Base-by-base conservation (phyloP, 2,329 filamentous ascomycete species). In the Cladosporium austrohemisphaericum region DNA sequence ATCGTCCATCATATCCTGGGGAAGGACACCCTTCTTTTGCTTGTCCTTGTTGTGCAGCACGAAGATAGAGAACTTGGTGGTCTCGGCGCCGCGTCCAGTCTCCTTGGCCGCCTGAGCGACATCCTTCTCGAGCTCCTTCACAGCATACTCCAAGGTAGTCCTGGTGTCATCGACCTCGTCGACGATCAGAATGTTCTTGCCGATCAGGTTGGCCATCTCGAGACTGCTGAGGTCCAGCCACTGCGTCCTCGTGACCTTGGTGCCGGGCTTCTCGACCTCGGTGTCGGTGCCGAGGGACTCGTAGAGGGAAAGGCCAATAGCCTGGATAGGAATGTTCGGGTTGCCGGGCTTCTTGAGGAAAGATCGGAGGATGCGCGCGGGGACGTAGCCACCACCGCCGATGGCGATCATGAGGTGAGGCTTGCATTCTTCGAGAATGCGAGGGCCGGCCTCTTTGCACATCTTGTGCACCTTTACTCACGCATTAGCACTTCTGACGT, bases 11-110 rank as follows among this genome's bases (percentile, higher is more conserved):
- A 97, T 89, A 29, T 89, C 83, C 16, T 80, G 64, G 9, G 93
- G 91, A 50, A 98, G 77, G 16, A 72, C 73, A 47, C 93, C 93
- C 79, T 96, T 95, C 84, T 98, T 98, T 49, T 74, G 57, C 80
- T 98, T 97, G 72, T 96, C 83, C 82, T 98, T 98, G 79, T 98
- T 98, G 72, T 98, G 93, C 64, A 98, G 78, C 50, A 98, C 93
- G 69, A 98, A 98, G 65, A 98, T 87, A 67, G 82, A 86, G 66
- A 98, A 97, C 61, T 88, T 82, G 0, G 93, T 96, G 77, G 84
- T 84, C 72, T 85, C 81, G 52, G 73, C 76, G 53, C 79, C 74
- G 29, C 79, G 73, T 8, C 88, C 88, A 38, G 90, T 72, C 65
- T 85, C 81, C 71, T 84, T 77, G 58, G 88, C 81, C 31, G 91